Evolutionary conservation across 2,329 filamentous ascomycete genomes (phyloP), one percentile per base, ranked within the genome.

Genomic region (Cryphonectria parasitica): DNA sequence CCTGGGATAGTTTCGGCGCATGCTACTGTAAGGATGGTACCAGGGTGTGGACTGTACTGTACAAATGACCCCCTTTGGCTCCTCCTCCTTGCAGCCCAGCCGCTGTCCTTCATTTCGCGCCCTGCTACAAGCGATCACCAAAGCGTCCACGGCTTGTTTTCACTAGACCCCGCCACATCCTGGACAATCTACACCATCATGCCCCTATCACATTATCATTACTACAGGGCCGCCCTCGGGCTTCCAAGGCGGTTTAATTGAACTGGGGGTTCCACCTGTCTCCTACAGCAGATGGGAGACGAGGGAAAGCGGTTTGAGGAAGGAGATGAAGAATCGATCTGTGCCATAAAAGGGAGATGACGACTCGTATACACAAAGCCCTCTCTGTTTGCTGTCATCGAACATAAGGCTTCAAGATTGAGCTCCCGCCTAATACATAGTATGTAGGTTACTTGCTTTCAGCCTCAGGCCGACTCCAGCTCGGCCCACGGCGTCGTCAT

Each of bases 21-120:
- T 49, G 17, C 54, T 58, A 19, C 10, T 28, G n/a, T 28, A 34
- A 6, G 34, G 34, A 34, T 25, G 11, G 28, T 25, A 56, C 52
- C 52, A 56, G n/a, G 25, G n/a, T 5, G 52, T 28, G 22, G 11
- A 43, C 17, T 3, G 43, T 45, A 45, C 52, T n/a, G n/a, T n/a
- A 28, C 8, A 3, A 17, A 1, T 1, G 28, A 4, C 54, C 54
- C 54, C 52, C 52, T 25, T 25, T 56, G 25, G 34, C 22, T 62
- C 58, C 36, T 41, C 10, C 19, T 39, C 36, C 36, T 39, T 39
- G 36, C 28, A 34, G 34, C 60, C 34, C 25, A 58, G 60, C 34
- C n/a, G 39, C 15, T n/a, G 31, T 41, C 63, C 41, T 64, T 64
- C 63, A 64, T 64, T 64, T 64, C 41, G 41, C 63, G 43, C 43